Evolutionary conservation across 2,329 filamentous ascomycete genomes (phyloP).

Genomic region (Penicillium brasilianum): DNA sequence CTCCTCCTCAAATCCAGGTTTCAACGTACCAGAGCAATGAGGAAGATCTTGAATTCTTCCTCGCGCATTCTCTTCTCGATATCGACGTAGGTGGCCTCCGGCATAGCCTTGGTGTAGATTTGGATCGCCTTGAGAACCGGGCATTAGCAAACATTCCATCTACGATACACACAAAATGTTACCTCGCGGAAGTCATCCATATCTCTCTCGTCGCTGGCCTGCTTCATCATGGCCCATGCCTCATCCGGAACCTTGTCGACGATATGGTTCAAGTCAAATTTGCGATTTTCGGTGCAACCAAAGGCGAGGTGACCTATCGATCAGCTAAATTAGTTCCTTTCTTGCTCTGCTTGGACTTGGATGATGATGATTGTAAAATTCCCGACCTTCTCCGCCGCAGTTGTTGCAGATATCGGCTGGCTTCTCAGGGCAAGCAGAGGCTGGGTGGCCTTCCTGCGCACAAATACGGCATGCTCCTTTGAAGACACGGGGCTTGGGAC

Average conservation of each 20-base stretch:
- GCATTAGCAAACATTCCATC: constrained; percentile 15
- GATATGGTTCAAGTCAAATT: constrained; percentile 50
- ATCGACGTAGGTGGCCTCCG: constrained; percentile 51
- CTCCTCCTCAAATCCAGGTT: not conserved
- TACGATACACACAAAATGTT: not conserved
- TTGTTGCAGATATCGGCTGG: constrained; percentile 53
- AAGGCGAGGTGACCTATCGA: constrained; percentile 49
- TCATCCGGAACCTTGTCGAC: constrained; percentile 54
- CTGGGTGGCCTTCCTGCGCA: constrained; percentile 53
- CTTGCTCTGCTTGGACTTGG: not conserved
- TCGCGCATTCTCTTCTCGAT: constrained; percentile 59
- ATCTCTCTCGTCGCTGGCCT: constrained; percentile 55
- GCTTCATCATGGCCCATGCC: constrained; percentile 57
- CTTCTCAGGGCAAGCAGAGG: constrained; percentile 51
- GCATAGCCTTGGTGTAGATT: constrained; percentile 57
- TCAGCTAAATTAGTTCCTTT: not conserved
- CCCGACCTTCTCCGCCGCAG: constrained; percentile 52
- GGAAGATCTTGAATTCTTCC: constrained; percentile 53
- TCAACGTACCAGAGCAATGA: constrained; percentile 56
- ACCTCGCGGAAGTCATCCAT: constrained; percentile 58
- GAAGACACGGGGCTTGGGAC: constrained; percentile 54
- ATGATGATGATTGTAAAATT: no score
- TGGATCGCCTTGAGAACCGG: constrained; percentile 47
- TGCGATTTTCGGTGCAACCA: constrained; percentile 53
- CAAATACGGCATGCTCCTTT: constrained; percentile 54